Conservation (phyloP, 2,329 filamentous ascomycete species). For the Aspergillus sp. region DNA sequence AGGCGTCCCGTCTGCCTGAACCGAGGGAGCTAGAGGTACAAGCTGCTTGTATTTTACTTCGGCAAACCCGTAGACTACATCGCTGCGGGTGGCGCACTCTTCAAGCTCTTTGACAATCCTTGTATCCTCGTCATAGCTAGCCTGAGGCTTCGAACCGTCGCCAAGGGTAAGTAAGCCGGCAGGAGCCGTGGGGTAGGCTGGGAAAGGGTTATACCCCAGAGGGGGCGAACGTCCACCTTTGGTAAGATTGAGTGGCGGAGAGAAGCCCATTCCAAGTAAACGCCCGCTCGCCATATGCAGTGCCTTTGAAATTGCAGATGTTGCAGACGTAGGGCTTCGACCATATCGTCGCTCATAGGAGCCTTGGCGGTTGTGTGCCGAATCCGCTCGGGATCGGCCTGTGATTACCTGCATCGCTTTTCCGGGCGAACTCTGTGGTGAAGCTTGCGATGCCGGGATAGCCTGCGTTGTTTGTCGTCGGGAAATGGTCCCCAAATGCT, state of each 20-base stretch:
- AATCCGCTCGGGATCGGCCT: slow-evolving; percentile 65
- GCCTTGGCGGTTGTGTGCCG: slow-evolving; percentile 69
- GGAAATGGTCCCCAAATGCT: slow-evolving; percentile 66
- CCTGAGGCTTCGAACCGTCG: slow-evolving; percentile 65
- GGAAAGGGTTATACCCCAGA: slow-evolving; percentile 69
- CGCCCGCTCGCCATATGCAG: slow-evolving; percentile 85
- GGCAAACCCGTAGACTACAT: slow-evolving; percentile 96
- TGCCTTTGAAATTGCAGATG: slow-evolving; percentile 91
- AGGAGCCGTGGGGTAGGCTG: slow-evolving; percentile 76
- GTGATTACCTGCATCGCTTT: slow-evolving; percentile 75
- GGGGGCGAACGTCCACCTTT: slow-evolving; percentile 53
- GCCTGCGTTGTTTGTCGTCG: slow-evolving; percentile 81
- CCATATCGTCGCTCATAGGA: slow-evolving; percentile 84
- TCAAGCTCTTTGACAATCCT: slow-evolving; percentile 81
- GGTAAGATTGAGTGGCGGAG: slow-evolving; percentile 51
- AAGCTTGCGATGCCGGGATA: slow-evolving; percentile 69
- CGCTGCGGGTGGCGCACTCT: slow-evolving; percentile 87
- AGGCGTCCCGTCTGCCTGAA: slow-evolving; percentile 40
- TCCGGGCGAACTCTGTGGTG: slow-evolving; percentile 68
- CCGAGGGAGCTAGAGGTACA: slow-evolving; percentile 81
- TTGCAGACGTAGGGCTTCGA: slow-evolving; percentile 73
- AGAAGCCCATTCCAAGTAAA: slow-evolving; percentile 56
- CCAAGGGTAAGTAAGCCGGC: slow-evolving; percentile 69
- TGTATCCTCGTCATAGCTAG: slow-evolving; percentile 75
- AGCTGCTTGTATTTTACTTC: slow-evolving; percentile 98